phyloP scores from a whole-genome alignment of 192 early-diverging fungal genomes.

The Allomyces macrogynus region DNA sequence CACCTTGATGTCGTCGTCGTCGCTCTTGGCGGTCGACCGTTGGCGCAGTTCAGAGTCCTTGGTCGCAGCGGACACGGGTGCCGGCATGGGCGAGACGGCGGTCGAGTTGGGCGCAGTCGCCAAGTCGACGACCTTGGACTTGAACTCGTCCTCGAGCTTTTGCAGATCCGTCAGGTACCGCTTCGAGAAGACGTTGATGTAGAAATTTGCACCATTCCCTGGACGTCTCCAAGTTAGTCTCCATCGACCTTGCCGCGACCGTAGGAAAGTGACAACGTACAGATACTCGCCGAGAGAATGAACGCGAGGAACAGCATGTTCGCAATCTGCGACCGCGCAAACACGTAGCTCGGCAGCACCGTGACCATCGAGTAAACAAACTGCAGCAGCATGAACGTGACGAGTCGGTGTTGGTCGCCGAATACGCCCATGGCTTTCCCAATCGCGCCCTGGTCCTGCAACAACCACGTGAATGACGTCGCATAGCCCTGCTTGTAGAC shows the following conservation, averaged over 20 bases:
- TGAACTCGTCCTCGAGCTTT: constrained; percentile 8
- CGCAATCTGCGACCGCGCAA: constrained; percentile 7
- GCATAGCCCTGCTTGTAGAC: constrained; percentile 9
- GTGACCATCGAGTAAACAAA: constrained; percentile 13
- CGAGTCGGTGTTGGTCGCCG: constrained; percentile 3
- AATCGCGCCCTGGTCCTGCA: constrained; percentile 7
- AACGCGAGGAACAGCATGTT: constrained; percentile 12
- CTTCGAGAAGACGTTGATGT: constrained; percentile 18
- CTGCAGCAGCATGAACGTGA: constrained; percentile 15
- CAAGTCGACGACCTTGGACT: constrained; percentile 2
- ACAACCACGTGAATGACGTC: constrained; percentile 14
- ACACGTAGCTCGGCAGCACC: constrained; percentile 6
- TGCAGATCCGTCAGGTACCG: constrained; percentile 11
- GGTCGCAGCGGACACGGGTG: too few species aligned
- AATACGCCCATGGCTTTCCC: neutral
- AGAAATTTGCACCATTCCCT: constrained; percentile 15
- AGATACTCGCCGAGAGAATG: constrained; percentile 10
- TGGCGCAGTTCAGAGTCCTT: too few species aligned
- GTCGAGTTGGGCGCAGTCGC: too few species aligned
- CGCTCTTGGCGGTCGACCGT: too few species aligned
- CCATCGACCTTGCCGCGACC: too few species aligned
- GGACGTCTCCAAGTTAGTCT: too few species aligned
- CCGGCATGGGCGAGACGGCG: too few species aligned
- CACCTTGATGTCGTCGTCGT: too few species aligned
- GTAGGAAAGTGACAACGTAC: too few species aligned